Percentiles rank a stretch among this genome's conserved stretches.
These are phyloP conservation scores for Moesziomyces aphidis DNA, from an alignment of 1,284 basidiomycete genomes.

Conservation along the genomic window DNA sequence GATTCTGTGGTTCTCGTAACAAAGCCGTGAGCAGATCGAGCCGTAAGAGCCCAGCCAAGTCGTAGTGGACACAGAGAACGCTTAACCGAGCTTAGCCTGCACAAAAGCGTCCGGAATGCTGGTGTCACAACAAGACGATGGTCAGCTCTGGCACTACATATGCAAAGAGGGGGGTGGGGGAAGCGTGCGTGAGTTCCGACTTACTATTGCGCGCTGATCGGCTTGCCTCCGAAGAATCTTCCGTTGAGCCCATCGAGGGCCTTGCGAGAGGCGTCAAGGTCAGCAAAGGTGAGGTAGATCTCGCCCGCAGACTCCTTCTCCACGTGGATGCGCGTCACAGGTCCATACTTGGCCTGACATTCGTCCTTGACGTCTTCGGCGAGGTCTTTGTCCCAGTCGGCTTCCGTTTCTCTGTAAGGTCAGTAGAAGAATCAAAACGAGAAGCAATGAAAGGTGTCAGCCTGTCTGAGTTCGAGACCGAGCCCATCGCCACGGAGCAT, in stretches of 20 bases:
- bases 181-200: constrained; percentile 7
- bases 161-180: no score
- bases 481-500: no score
- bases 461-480: not conserved
- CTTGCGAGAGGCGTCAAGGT: constrained; percentile 81
- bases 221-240: constrained; percentile 71
- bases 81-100: constrained; percentile 50
- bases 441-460: not conserved
- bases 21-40: not conserved
- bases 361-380: constrained; percentile 95
- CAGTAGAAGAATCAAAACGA: not conserved
- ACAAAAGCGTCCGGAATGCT: constrained; percentile 58
- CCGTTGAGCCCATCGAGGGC: constrained; percentile 91
- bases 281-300: constrained; percentile 92
- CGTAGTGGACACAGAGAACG: not conserved
- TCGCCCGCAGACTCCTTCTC: constrained; percentile 92
- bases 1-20: not conserved
- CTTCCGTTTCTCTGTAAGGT: constrained; percentile 80
- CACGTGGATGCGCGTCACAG: constrained; percentile 86
- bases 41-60: no score
- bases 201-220: constrained; percentile 63
- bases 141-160: not conserved
- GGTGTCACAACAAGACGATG: not conserved
- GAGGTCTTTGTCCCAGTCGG: constrained; percentile 95
- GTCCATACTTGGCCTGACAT: constrained; percentile 90